Percentiles rank a stretch among this genome's conserved stretches.
Evolutionary conservation across 2,329 filamentous ascomycete species (phyloP).

Genomic region (Coniosporium tulheliwenetii): DNA sequence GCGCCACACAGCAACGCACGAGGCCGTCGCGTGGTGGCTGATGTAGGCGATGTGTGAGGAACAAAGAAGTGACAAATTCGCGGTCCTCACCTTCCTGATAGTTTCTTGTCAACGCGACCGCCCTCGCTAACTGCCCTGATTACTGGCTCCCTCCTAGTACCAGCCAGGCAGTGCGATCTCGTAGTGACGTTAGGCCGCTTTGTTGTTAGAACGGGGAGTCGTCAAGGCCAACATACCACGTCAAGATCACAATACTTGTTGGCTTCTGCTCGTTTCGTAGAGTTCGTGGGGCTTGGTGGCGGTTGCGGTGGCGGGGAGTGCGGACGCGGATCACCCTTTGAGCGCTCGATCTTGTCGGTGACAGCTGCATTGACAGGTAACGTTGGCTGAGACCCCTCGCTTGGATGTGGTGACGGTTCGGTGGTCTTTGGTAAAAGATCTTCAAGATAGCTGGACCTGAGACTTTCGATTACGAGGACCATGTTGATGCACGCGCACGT

Average conservation of each 20-base stretch:
- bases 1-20: background rate
- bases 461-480: slow-evolving; percentile 1
- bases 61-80: background rate
- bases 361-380: background rate
- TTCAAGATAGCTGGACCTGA: slow-evolving; percentile 1
- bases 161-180: slow-evolving; percentile 2
- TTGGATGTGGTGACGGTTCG: background rate
- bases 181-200: background rate
- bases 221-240: background rate
- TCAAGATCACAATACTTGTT: background rate
- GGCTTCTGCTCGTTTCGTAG: slow-evolving; percentile 1
- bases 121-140: too few relatives aligned
- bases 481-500: background rate
- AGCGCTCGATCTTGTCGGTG: slow-evolving; percentile 5
- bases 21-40: background rate
- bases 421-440: slow-evolving; percentile 1
- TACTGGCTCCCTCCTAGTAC: background rate
- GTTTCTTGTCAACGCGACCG: too few relatives aligned
- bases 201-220: background rate
- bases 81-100: background rate
- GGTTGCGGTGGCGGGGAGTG: slow-evolving; percentile 21
- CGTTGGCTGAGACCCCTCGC: background rate
- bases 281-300: slow-evolving; percentile 18
- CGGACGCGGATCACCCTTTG: slow-evolving; percentile 19
- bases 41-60: background rate